Percentiles rank a stretch among this genome's conserved stretches.
Conservation (phyloP, 768 basidiomycete genomes). For the Clitopilus hobsonii region DNA sequence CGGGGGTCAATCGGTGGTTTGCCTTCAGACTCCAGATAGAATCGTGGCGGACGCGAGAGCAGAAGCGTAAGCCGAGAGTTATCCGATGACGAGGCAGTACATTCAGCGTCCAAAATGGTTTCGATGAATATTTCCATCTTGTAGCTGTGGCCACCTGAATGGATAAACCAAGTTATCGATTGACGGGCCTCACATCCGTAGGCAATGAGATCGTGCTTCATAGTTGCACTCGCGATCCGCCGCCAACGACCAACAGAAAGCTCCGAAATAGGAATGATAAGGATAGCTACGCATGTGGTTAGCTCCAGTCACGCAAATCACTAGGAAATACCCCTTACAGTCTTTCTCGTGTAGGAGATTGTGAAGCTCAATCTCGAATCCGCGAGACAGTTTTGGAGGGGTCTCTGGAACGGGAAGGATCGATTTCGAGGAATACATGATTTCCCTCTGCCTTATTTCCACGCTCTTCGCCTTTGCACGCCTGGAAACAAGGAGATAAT, state of each 20-base stretch:
- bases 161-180: constrained; percentile 76
- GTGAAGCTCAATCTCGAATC: constrained; percentile 56
- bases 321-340: constrained; percentile 41
- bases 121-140: constrained; percentile 83
- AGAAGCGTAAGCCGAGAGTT: constrained; percentile 57
- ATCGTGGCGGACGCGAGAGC: constrained; percentile 64
- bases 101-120: constrained; percentile 52
- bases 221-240: constrained; percentile 53
- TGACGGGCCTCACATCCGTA: constrained; percentile 68
- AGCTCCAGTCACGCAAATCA: background rate
- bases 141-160: constrained; percentile 67
- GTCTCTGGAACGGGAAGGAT: constrained; percentile 38
- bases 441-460: constrained; percentile 48
- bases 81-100: constrained; percentile 49
- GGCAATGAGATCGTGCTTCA: constrained; percentile 65
- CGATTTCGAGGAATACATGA: constrained; percentile 17
- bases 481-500: constrained; percentile 29
- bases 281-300: constrained; percentile 46
- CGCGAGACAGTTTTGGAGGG: constrained; percentile 46
- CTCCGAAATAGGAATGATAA: constrained; percentile 71
- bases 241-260: constrained; percentile 77
- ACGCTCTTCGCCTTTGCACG: constrained; percentile 80
- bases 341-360: constrained; percentile 71
- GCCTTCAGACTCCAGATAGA: constrained; percentile 54
- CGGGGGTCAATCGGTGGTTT: constrained; percentile 23